phyloP scores from a whole-genome alignment of 352 stramenopile species.

The Peronospora farinosa region DNA sequence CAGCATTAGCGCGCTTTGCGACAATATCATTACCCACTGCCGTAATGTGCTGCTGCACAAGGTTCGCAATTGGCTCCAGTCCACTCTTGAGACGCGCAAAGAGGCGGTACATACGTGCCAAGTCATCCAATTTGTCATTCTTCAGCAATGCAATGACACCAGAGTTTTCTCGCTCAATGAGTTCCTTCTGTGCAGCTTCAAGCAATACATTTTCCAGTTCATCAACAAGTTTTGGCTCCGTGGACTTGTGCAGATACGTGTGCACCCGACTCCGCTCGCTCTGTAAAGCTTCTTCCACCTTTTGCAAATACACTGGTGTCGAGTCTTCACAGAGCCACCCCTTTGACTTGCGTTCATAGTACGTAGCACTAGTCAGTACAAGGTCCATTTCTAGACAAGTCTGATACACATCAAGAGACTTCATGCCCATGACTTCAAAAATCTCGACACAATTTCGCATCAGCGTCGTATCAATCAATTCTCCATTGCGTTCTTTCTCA shows the following conservation, averaged over 20 bases:
- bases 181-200: slow-evolving; percentile 90
- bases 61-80: slow-evolving; percentile 93
- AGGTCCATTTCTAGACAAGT: slow-evolving; percentile 92
- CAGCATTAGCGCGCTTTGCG: slow-evolving; percentile 70
- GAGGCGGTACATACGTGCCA: slow-evolving; percentile 97
- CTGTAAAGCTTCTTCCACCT: slow-evolving; percentile 84
- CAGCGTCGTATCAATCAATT: slow-evolving; percentile 96
- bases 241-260: slow-evolving; percentile 95
- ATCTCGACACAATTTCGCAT: slow-evolving; percentile 96
- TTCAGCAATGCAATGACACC: slow-evolving; percentile 93
- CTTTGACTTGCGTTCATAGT: slow-evolving; percentile 95
- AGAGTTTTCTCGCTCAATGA: slow-evolving; percentile 98
- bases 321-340: slow-evolving; percentile 96
- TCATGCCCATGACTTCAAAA: slow-evolving; percentile 98
- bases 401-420: slow-evolving; percentile 94
- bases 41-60: slow-evolving; percentile 95
- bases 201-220: slow-evolving; percentile 92
- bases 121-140: slow-evolving; percentile 96
- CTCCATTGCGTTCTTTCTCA: slow-evolving; percentile 95
- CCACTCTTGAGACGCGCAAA: slow-evolving; percentile 95
- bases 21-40: slow-evolving; percentile 85
- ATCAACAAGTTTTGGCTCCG: slow-evolving; percentile 93
- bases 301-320: slow-evolving; percentile 97
- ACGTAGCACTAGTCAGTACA: slow-evolving; percentile 87
- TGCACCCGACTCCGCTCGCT: slow-evolving; percentile 84